phyloP scores from a whole-genome alignment of 2,329 filamentous ascomycete species.

The Aspergillus caelatus region DNA sequence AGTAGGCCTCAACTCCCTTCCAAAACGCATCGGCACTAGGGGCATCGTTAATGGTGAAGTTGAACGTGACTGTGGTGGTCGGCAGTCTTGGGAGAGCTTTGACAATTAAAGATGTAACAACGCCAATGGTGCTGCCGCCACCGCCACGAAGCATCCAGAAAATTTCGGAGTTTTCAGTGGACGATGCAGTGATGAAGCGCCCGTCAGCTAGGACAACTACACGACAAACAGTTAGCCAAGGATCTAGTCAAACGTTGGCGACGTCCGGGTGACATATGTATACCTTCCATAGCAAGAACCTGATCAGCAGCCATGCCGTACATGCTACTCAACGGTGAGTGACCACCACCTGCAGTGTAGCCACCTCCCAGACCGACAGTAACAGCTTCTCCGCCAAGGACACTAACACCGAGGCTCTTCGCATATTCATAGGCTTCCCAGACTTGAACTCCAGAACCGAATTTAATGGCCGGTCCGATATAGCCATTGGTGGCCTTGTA shows the following conservation, averaged over 20 bases:
- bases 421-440: slow-evolving; percentile 52
- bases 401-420: slow-evolving; percentile 46
- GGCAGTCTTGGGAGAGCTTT: slow-evolving; percentile 21
- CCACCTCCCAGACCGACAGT: slow-evolving; percentile 55
- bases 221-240: neutral
- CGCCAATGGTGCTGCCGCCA: slow-evolving; percentile 55
- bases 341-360: slow-evolving; percentile 48
- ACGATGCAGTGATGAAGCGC: slow-evolving; percentile 23
- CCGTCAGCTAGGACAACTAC: slow-evolving; percentile 22
- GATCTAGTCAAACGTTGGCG: too few relatives aligned
- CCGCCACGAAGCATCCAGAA: slow-evolving; percentile 59
- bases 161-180: slow-evolving; percentile 39
- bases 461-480: slow-evolving; percentile 53
- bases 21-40: slow-evolving; percentile 22
- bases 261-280: neutral
- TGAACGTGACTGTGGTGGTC: slow-evolving; percentile 27
- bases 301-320: slow-evolving; percentile 63
- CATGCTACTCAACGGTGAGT: slow-evolving; percentile 46
- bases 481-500: slow-evolving; percentile 45
- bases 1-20: slow-evolving; percentile 19
- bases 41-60: slow-evolving; percentile 23
- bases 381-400: slow-evolving; percentile 56
- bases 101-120: slow-evolving; percentile 43
- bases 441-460: slow-evolving; percentile 57
- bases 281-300: slow-evolving; percentile 50